Evolutionary conservation across 805 yeast genomes (phyloP), one percentile per base, ranked within the genome.

Genomic region (Kluyveromyces lactis): DNA sequence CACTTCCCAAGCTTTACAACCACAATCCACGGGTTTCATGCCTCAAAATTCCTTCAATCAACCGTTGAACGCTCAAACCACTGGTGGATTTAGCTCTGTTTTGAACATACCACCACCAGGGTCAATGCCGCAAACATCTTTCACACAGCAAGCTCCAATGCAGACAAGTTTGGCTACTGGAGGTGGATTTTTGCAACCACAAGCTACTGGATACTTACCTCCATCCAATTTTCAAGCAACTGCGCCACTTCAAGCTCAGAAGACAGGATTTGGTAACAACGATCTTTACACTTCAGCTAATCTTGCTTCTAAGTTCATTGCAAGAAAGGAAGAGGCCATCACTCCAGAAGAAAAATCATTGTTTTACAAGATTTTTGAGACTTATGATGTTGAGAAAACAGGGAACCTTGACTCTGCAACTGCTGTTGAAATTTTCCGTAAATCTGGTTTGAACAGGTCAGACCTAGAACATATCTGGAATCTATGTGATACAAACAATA

Each of bases 381-480:
- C 92, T 30, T 90, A 95, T 86, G 97, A 89, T 54, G 66, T 76
- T 12, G 53, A 67, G 30, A 71, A 71, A 34, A 65, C 66, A 32
- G 97, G 97, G 0, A 75, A 63, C 46, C 69, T 90, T 44, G 81
- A 79, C 42, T 95, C 96, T 12, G 75, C 75, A 18, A 77, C 80
- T 10, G 96, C 96, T 2, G 84, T 90, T 38, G 77, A 77, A 41
- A 80, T 92, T 34, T 87, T 92, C 60, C 80, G 92, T 40, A 90
- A 92, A 63, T 83, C 95, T 16, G 97, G 97, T 2, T 73, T 92
- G 49, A 71, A 79, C 41, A 78, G 96, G 60, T 69, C 77, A 4
- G 97, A 89, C 52, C 71, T 90, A 45, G 97, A 89, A 60, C 71
- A 79, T 31, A 87, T 92, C 46, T 90, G 98, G 98, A 84, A 77